Base-by-base conservation (phyloP, 2,329 filamentous ascomycete genomes). In the Colletotrichum aenigma region DNA sequence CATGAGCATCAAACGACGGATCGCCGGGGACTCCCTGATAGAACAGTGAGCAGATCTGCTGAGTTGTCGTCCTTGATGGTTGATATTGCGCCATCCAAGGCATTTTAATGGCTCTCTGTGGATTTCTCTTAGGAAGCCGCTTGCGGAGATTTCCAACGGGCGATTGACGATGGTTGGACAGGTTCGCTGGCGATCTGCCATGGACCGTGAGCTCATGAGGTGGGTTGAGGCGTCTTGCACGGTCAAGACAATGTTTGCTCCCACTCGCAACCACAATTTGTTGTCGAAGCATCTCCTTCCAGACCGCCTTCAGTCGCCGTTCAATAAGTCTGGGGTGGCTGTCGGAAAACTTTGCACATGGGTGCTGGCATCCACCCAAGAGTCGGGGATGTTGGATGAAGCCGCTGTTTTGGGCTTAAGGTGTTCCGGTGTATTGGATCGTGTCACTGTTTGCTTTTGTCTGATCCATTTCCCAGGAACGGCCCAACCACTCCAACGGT, bases 401-500 rank as follows among this genome's bases (percentile, higher is more conserved):
- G 55, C 60, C 48, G 60, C 74, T 76, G 36, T 52, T 75, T 76
- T 75, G 65, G 74, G 74, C 71, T 71, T 76, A 76, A 76, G 30
- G 48, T 65, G 74, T 75, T 76, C 74, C 74, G 66, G 71, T 62
- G 66, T 56, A 62, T 75, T 71, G 74, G 74, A 75, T 76, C 71
- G 30, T 75, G 71, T 75, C 52, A 62, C 34, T 67, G 62, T 71
- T 74, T 70, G 66, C 38, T 71, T 36, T 56, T 71, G 72, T 62
- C 62, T 70, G 52, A 55, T 61, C 60, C 71, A 71, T 70, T 43
- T 66, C 48, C 74, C 71, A 76, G 66, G 66, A 70, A 75, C 74
- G 71, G 66, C 74, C 72, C 60, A 76, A 71, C 74, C 74, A 75
- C 71, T 70, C 74, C 66, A 66, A 76, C 74, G 71, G 74, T 76